Base-by-base conservation (phyloP, 1,284 basidiomycete species). In the Apiotrichum mycotoxinovorans region DNA sequence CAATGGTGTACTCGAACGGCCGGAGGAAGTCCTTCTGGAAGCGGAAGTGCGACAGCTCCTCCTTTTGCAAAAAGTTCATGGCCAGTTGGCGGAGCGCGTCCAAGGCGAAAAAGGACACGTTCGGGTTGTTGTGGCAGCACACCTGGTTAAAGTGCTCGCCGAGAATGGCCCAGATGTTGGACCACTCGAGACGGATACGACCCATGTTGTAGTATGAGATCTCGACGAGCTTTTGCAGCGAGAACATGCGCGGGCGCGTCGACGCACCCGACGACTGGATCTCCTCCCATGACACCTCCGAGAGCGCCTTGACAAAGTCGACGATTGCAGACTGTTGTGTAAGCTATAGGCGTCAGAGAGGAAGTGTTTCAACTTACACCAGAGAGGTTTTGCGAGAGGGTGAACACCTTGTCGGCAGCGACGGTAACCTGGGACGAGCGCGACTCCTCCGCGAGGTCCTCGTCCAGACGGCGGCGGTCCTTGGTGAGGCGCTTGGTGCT, bases 151-250 rank as follows among this genome's bases (percentile, higher is more conserved):
- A 98, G 78, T 99, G 96, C 75, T 97, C 94, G 47, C 96, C 96
- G 20, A 99, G 81, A 57, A 98, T 98, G 60, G 89, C 86, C 97
- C 97, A 99, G 63, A 99, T 83, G 76, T 92, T 89, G 4, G 91
- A 94, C 96, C 96, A 99, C 75, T 99, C 96, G 57, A 99, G 80
- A 76, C 96, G 90, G 73, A 99, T 99, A 58, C 96, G 88, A 60
- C 83, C 87, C 96, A 99, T 99, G 79, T 99, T 99, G 80, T 99
- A 99, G 79, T 99, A 99, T 23, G 93, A 96, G 64, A 99, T 99
- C 75, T 99, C 96, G 47, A 99, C 96, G 45, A 99, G 81, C 79
- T 98, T 99, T 75, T 98, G 96, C 62, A 99, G 79, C 75, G 94
- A 97, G 81, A 99, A 99, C 58, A 98, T 82, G 46, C 96, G 85